A percentile compares a stretch with the other conserved stretches of the same genome.
Evolutionary conservation across 1,139 yeast species (phyloP).

Genomic region (Saccharomyces hybrid): DNA sequence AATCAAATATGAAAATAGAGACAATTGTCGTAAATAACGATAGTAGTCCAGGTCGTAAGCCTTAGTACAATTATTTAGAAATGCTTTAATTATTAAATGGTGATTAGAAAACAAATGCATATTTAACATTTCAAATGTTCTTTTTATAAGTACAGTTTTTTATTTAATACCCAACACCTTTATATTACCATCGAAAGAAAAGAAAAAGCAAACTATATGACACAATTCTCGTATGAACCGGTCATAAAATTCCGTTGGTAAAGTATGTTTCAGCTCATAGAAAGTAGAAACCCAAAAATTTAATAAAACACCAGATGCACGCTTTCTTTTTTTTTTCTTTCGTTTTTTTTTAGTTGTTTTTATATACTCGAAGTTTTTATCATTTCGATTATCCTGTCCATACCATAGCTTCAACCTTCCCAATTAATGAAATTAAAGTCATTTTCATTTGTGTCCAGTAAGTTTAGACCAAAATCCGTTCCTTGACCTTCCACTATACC

Average conservation of each 20-base stretch:
- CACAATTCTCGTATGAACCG: neutral
- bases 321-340: neutral
- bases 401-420: slow-evolving; percentile 2
- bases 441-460: slow-evolving; percentile 16
- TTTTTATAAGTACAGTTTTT: neutral
- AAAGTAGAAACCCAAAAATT: neutral
- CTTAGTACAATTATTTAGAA: too few species aligned
- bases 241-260: neutral
- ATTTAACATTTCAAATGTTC: neutral
- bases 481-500: neutral
- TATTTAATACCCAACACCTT: neutral
- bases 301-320: neutral
- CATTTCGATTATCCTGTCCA: neutral
- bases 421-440: slow-evolving; percentile 23
- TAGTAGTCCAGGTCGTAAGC: neutral
- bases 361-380: neutral
- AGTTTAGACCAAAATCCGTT: slow-evolving; percentile 15
- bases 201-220: neutral
- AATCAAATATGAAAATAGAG: too few species aligned
- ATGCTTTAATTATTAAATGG: too few species aligned
- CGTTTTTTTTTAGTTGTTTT: too few species aligned
- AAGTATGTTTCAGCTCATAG: neutral
- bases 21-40: too few species aligned
- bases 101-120: too few species aligned
- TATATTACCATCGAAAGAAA: neutral